These are phyloP conservation scores for Fusarium tricinctum DNA, from an alignment of 2,329 filamentous ascomycete species.

Conservation along the genomic window DNA sequence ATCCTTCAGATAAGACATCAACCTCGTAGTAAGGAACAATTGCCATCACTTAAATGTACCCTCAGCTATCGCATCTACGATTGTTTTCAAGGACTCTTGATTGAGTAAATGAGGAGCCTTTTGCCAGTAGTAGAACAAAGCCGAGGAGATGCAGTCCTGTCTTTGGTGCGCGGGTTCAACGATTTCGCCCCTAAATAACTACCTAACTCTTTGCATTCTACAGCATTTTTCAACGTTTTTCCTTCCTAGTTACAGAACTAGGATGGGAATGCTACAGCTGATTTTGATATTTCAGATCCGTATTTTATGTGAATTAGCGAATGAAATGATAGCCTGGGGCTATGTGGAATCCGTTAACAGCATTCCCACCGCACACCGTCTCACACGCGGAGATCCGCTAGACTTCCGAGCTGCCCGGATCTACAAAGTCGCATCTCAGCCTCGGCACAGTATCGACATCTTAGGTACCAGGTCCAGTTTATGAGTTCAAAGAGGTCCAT, in stretches of 20 bases:
- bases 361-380: background rate
- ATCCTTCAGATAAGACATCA: no score
- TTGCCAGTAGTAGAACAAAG: background rate
- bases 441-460: background rate
- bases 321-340: background rate
- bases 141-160: background rate
- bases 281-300: background rate
- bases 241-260: background rate
- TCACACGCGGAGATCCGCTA: background rate
- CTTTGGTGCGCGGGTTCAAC: background rate
- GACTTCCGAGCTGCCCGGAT: conserved; percentile 24
- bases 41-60: background rate
- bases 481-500: background rate
- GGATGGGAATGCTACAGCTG: no score
- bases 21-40: background rate
- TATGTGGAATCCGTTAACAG: background rate
- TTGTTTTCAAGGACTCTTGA: background rate
- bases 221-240: background rate
- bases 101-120: background rate
- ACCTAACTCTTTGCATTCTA: background rate
- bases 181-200: rapidly evolving
- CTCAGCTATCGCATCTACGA: background rate
- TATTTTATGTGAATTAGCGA: background rate
- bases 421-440: background rate
- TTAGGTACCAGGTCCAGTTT: background rate